These are phyloP conservation scores for Lycium ferocissimum DNA, from an alignment of 257 asterid species.

Conservation along the genomic window DNA sequence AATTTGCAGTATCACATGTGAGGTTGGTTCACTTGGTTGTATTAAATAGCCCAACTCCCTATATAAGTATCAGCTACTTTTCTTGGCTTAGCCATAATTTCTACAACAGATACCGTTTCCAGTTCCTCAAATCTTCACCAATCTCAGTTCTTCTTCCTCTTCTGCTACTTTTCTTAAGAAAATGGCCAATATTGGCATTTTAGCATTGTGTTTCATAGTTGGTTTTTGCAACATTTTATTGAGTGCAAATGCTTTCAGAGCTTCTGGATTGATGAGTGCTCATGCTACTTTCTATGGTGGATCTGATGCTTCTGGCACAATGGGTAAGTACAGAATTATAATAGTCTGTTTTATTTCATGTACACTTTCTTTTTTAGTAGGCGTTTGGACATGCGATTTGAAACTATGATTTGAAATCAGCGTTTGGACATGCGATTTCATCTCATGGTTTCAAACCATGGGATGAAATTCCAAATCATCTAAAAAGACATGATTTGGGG, in stretches of 20 bases:
- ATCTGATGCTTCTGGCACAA: constrained; percentile 60
- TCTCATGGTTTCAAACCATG: too few species aligned
- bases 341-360: neutral
- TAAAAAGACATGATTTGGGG: too few species aligned
- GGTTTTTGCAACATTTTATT: constrained; percentile 26
- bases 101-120: constrained; percentile 10
- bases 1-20: constrained; percentile 51
- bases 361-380: neutral
- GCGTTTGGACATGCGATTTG: too few species aligned
- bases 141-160: constrained; percentile 26
- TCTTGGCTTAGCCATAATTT: constrained; percentile 26
- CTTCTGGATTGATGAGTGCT: constrained; percentile 54
- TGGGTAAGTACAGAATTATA: constrained; percentile 43
- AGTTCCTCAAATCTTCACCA: neutral
- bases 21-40: constrained; percentile 45
- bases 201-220: constrained; percentile 31
- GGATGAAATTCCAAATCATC: too few species aligned
- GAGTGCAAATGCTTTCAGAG: constrained; percentile 46
- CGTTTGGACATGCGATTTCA: too few species aligned
- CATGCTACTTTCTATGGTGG: constrained; percentile 61
- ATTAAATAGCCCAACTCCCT: constrained; percentile 30
- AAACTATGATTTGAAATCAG: too few species aligned
- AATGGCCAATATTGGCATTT: constrained; percentile 36
- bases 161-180: constrained; percentile 4
- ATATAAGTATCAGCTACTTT: constrained; percentile 32